Evolutionary conservation across 306 rosid genomes (phyloP).

Genomic region (Quillaja saponaria): DNA sequence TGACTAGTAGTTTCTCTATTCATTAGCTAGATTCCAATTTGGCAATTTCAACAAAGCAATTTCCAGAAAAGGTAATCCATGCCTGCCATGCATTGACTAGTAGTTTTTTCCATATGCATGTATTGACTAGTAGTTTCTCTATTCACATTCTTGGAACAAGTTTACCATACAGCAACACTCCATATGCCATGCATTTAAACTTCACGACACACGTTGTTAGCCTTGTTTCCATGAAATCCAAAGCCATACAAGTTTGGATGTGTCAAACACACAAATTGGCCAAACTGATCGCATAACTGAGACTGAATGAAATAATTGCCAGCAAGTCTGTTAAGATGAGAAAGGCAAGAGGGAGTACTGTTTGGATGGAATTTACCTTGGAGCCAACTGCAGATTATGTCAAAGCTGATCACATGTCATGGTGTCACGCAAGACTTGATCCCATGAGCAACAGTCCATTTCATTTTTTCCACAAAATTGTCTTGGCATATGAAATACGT

Average conservation of each 20-base stretch:
- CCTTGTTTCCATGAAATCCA: not conserved
- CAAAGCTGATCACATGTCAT: conserved; percentile 11
- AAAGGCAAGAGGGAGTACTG: conserved; percentile 6
- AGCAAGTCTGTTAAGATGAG: conserved; percentile 27
- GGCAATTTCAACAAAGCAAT: too few species aligned
- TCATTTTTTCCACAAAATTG: conserved; percentile 16
- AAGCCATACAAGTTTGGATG: not conserved
- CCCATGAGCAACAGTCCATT: conserved; percentile 31
- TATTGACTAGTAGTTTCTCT: too few species aligned
- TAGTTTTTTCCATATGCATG: too few species aligned
- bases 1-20: too few species aligned
- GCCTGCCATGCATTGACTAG: too few species aligned
- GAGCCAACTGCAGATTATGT: conserved; percentile 20
- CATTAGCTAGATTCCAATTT: too few species aligned
- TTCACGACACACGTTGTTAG: too few species aligned
- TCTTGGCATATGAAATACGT: conserved; percentile 16
- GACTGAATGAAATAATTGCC: conserved; percentile 16
- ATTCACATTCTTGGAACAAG: too few species aligned
- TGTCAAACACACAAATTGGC: conserved; percentile 13
- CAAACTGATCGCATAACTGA: conserved; percentile 7
- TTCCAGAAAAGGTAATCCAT: too few species aligned
- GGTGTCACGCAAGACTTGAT: conserved; percentile 14
- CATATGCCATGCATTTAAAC: too few species aligned
- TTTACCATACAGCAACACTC: too few species aligned
- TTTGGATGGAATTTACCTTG: conserved; percentile 21